Conservation (phyloP, 305 asterid species). For the Solanum chacoense region DNA sequence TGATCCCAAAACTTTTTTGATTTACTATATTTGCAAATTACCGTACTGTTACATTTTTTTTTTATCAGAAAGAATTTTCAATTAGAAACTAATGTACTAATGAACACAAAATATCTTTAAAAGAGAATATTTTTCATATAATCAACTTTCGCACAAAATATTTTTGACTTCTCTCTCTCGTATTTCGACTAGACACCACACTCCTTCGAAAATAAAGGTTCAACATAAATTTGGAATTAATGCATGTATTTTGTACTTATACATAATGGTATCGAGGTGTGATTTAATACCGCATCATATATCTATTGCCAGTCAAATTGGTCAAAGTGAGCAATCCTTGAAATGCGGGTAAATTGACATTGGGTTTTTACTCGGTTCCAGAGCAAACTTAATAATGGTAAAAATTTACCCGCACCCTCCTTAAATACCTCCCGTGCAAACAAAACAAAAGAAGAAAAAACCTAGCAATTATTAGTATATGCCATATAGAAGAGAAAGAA, state of each 20-base stretch:
- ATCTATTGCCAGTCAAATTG: background rate
- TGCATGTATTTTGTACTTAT: background rate
- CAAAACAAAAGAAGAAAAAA: background rate
- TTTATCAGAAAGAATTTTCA: too few relatives aligned
- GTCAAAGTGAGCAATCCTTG: background rate
- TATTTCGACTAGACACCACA: too few relatives aligned
- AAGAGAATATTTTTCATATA: too few relatives aligned
- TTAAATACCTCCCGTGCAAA: background rate
- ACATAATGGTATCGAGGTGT: background rate
- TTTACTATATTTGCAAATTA: too few relatives aligned
- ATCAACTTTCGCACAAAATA: too few relatives aligned
- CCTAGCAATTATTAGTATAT: too few relatives aligned
- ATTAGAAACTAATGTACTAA: too few relatives aligned
- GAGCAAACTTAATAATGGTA: background rate
- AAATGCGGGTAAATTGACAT: background rate
- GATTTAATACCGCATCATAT: background rate
- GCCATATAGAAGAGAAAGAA: too few relatives aligned
- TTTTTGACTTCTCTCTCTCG: too few relatives aligned
- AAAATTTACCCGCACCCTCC: background rate
- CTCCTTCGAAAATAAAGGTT: background rate
- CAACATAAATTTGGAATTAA: background rate
- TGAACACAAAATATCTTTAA: too few relatives aligned
- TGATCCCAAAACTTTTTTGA: too few relatives aligned
- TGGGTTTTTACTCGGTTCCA: background rate
- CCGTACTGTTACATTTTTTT: too few relatives aligned